phyloP scores from a whole-genome alignment of 768 basidiomycete genomes.

The Candolleomyces efflorescens region DNA sequence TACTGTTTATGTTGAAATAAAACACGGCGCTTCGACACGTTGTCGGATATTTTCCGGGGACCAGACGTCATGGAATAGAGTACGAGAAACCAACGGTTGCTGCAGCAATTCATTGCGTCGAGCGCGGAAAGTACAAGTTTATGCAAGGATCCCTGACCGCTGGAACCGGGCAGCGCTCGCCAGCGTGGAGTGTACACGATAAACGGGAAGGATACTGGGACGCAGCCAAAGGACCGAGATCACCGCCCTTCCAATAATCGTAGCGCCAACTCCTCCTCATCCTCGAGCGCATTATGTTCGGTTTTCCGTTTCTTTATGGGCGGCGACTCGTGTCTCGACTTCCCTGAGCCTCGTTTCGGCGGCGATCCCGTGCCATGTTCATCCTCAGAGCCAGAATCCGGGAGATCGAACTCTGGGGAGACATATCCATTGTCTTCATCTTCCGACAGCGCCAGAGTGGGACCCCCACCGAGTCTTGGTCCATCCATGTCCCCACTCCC shows the following conservation, averaged over 20 bases:
- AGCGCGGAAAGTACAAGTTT: too few species aligned
- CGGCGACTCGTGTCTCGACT: constrained; percentile 7
- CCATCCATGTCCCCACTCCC: constrained; percentile 21
- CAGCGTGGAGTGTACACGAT: neutral
- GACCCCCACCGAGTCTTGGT: neutral
- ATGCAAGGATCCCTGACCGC: too few species aligned
- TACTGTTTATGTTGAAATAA: too few species aligned
- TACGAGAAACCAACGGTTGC: too few species aligned
- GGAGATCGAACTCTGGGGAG: constrained; percentile 64
- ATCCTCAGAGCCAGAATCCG: constrained; percentile 26
- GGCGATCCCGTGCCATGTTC: constrained; percentile 24
- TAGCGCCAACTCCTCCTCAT: constrained; percentile 57
- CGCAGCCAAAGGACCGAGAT: neutral
- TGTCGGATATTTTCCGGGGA: too few species aligned
- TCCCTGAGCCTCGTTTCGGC: constrained; percentile 24
- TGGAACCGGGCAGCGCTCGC: neutral
- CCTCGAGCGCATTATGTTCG: constrained; percentile 21
- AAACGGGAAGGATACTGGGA: neutral
- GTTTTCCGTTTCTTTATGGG: constrained; percentile 11
- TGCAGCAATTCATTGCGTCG: too few species aligned
- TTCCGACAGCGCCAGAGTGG: constrained; percentile 17
- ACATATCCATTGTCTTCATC: constrained; percentile 63
- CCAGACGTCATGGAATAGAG: too few species aligned
- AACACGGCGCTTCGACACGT: too few species aligned
- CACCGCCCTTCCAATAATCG: constrained; percentile 35